Conservation (phyloP, 495 filamentous ascomycete genomes). For the Neurospora sp. region DNA sequence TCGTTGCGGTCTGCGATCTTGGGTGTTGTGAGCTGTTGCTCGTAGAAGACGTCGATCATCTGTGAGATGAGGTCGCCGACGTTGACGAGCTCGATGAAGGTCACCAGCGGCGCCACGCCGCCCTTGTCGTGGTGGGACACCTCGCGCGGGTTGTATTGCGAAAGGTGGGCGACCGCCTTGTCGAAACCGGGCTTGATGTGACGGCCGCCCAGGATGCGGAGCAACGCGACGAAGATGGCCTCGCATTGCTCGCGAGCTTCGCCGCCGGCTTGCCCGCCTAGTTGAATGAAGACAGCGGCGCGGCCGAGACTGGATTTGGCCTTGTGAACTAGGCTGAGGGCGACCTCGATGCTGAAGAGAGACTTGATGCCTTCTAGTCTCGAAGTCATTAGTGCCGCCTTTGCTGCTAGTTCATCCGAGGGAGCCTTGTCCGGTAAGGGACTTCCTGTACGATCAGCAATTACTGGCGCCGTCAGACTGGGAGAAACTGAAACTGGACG, state of each 20-base stretch:
- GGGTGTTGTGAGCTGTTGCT: constrained; percentile 76
- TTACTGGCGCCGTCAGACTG: constrained; percentile 11
- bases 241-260: constrained; percentile 87
- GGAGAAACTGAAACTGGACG: constrained; percentile 43
- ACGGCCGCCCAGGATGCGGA: constrained; percentile 72
- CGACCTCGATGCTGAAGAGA: constrained; percentile 93
- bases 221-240: constrained; percentile 72
- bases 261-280: constrained; percentile 68
- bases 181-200: constrained; percentile 89
- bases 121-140: constrained; percentile 57
- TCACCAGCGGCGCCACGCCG: constrained; percentile 85
- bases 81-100: constrained; percentile 94
- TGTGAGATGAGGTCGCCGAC: constrained; percentile 97
- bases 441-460: constrained; percentile 27
- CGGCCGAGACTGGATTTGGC: constrained; percentile 89
- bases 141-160: constrained; percentile 82
- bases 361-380: constrained; percentile 86
- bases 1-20: constrained; percentile 87
- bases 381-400: constrained; percentile 92
- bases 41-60: constrained; percentile 99
- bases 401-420: constrained; percentile 86
- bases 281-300: constrained; percentile 65
- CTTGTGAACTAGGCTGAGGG: constrained; percentile 73
- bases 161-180: constrained; percentile 83
- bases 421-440: constrained; percentile 55